Evolutionary conservation across 225 moss, liverwort and hornwort species (phyloP).

Genomic region (Bryum argenteum): DNA sequence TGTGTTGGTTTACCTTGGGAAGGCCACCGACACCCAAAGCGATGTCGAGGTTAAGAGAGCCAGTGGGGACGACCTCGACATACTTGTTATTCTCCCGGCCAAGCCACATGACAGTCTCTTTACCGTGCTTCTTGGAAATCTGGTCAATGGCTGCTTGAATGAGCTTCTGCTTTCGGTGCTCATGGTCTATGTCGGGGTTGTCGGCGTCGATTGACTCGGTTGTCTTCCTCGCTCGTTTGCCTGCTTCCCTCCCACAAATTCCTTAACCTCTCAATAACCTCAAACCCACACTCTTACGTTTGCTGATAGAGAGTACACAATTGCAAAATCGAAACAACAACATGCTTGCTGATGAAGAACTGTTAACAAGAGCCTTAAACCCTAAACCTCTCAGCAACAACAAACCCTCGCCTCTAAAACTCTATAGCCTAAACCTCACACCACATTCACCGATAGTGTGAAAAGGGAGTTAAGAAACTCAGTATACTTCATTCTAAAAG

Average conservation of each 20-base stretch:
- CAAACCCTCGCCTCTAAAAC: no score
- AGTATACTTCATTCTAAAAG: no score
- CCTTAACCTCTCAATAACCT: constrained; percentile 4
- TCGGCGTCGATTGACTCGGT: constrained; percentile 36
- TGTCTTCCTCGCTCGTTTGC: constrained; percentile 50
- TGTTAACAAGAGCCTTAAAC: no score
- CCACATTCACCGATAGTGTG: no score
- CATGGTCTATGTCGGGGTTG: constrained; percentile 44
- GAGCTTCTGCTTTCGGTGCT: constrained; percentile 41
- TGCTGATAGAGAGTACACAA: neutral
- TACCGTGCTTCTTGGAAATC: constrained; percentile 68
- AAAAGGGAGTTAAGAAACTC: rapidly evolving
- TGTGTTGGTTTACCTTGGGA: constrained; percentile 58
- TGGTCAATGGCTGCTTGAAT: constrained; percentile 69
- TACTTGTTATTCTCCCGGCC: constrained; percentile 56
- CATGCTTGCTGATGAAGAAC: no score
- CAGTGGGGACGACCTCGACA: constrained; percentile 73
- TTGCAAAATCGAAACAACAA: no score
- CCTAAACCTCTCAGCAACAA: no score
- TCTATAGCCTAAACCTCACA: no score
- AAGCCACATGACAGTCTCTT: constrained; percentile 83
- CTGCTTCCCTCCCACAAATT: constrained; percentile 33
- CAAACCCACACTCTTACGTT: neutral
- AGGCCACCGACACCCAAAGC: constrained; percentile 82
- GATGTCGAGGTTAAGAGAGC: constrained; percentile 75